phyloP scores from a whole-genome alignment of 805 yeast species.

The Wickerhamiella siamensis region DNA sequence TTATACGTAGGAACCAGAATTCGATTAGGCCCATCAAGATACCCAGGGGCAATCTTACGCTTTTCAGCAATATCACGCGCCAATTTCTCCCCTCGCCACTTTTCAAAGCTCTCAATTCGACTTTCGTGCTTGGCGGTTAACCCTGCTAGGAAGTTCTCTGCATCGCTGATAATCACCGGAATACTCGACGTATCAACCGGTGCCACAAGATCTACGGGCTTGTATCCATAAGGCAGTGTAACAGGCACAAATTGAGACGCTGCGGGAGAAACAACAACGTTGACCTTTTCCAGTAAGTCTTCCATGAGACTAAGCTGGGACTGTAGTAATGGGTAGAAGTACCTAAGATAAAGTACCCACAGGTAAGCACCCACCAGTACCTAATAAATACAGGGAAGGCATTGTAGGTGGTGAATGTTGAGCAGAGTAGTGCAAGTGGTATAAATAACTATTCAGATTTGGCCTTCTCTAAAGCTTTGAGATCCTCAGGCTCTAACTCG shows the following conservation, averaged over 20 bases:
- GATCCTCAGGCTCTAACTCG: slow-evolving; percentile 18
- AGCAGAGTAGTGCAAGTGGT: no score
- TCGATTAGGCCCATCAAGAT: slow-evolving; percentile 22
- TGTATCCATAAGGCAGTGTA: slow-evolving; percentile 8
- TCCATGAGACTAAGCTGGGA: no score
- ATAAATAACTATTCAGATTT: no score
- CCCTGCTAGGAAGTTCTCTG: slow-evolving; percentile 21
- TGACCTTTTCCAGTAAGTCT: neutral
- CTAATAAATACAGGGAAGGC: neutral
- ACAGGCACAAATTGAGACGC: slow-evolving; percentile 7
- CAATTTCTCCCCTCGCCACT: slow-evolving; percentile 24
- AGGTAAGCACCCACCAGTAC: no score
- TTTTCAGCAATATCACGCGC: slow-evolving; percentile 16
- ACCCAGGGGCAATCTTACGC: slow-evolving; percentile 31
- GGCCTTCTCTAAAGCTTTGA: neutral
- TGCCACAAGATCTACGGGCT: neutral
- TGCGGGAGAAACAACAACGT: slow-evolving; percentile 1
- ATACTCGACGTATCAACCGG: slow-evolving; percentile 17
- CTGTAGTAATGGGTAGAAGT: no score
- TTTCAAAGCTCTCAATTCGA: slow-evolving; percentile 18
- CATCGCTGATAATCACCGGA: slow-evolving; percentile 24
- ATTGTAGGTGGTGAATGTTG: neutral
- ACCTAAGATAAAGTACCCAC: no score
- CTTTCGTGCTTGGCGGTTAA: slow-evolving; percentile 18
- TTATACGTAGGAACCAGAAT: slow-evolving; percentile 13